phyloP scores from a whole-genome alignment of 306 rosid species.

The Alnus glutinosa region DNA sequence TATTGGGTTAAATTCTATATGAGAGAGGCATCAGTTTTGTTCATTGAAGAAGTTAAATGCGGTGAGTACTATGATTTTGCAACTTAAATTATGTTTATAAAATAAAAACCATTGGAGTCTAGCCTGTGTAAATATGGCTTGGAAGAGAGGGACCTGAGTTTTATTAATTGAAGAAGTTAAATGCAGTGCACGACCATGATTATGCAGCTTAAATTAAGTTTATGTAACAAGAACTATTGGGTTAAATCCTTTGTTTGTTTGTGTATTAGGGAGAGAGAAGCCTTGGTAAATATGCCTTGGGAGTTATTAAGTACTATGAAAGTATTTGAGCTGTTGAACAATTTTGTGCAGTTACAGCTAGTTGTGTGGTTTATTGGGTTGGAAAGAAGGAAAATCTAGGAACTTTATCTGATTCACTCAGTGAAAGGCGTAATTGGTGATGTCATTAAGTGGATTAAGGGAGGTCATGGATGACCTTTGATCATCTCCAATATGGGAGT shows the following conservation, averaged over 20 bases:
- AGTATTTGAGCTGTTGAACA: background rate
- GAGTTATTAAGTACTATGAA: background rate
- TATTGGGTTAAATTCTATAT: too few species aligned
- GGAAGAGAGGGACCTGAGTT: too few species aligned
- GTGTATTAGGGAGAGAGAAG: background rate
- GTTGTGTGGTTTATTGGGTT: background rate
- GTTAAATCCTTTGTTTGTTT: background rate
- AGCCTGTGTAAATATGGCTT: too few species aligned
- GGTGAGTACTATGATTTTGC: background rate
- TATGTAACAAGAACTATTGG: background rate
- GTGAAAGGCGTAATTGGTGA: background rate
- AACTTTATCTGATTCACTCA: background rate
- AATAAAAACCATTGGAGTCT: too few species aligned
- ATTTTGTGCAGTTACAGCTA: background rate
- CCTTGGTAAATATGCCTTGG: background rate
- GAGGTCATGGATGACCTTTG: background rate
- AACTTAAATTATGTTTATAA: background rate
- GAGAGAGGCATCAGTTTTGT: too few species aligned
- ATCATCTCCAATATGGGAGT: background rate
- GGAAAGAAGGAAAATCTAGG: background rate
- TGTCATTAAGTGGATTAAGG: background rate
- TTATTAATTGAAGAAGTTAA: too few species aligned
- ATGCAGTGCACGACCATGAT: too few species aligned
- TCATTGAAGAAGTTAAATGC: too few species aligned
- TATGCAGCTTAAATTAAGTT: background rate